A percentile compares a stretch with the other conserved stretches of the same genome.
phyloP scores from a whole-genome alignment of 2,329 filamentous ascomycete species.

The Pezicula carpinea region DNA sequence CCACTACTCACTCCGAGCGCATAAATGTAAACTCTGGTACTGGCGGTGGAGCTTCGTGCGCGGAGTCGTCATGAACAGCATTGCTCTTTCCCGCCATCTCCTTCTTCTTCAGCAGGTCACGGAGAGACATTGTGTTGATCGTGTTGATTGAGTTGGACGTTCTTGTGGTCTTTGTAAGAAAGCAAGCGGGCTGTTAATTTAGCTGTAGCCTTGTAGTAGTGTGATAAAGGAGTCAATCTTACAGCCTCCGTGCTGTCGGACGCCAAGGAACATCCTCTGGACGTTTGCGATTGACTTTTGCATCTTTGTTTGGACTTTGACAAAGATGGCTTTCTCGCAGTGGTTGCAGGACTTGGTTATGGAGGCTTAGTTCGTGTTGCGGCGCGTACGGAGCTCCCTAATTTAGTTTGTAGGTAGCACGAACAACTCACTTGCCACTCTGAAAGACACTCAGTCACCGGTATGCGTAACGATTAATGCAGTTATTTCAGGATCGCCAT shows the following conservation, averaged over 20 bases:
- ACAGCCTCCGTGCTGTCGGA: constrained; percentile 7
- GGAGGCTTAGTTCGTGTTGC: constrained; percentile 8
- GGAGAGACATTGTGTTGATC: constrained; percentile 54
- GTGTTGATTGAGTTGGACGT: constrained; percentile 17
- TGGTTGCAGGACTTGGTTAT: neutral
- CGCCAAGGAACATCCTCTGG: constrained; percentile 11
- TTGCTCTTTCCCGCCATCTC: constrained; percentile 42
- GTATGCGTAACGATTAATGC: no score
- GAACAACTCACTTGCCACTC: neutral
- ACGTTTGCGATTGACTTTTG: neutral
- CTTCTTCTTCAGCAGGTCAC: constrained; percentile 59
- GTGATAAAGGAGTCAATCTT: constrained; percentile 2
- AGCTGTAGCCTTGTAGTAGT: constrained; percentile 9
- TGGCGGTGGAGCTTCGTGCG: constrained; percentile 15
- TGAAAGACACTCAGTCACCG: no score
- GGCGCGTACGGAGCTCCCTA: constrained; percentile 4
- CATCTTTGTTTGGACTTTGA: neutral
- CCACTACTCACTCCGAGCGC: constrained; percentile 64
- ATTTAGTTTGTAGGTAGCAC: neutral
- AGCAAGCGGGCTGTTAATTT: neutral
- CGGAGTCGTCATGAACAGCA: constrained; percentile 24
- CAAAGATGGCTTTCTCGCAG: neutral
- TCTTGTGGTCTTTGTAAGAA: constrained; percentile 3
- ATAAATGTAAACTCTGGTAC: constrained; percentile 75
- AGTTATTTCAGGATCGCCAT: no score